These are phyloP conservation scores for Calamus simplicifolius DNA, from an alignment of 176 grass and related monocot genomes.

Conservation along the genomic window DNA sequence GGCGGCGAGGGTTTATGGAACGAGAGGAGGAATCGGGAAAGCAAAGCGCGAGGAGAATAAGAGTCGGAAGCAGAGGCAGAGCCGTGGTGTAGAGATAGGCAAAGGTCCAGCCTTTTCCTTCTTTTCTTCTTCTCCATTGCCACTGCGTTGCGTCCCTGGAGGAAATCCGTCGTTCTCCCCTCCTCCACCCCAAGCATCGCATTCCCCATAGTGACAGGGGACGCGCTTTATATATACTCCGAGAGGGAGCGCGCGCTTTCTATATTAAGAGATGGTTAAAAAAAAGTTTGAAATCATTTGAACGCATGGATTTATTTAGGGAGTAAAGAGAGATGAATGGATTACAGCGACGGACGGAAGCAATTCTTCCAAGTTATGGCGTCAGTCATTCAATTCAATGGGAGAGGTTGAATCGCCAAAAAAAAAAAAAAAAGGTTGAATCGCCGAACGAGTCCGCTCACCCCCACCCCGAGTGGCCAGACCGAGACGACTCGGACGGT, in stretches of 20 bases:
- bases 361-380: no score
- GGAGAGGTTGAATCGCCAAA: no score
- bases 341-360: no score
- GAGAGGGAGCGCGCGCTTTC: neutral
- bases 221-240: neutral
- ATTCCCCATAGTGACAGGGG: neutral
- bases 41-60: constrained; percentile 3
- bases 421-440: no score
- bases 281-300: no score
- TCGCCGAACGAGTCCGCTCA: no score
- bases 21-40: constrained; percentile 1
- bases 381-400: no score
- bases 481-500: no score
- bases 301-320: no score
- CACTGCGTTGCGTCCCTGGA: neutral
- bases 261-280: no score
- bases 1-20: neutral
- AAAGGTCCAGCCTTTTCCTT: constrained; percentile 11
- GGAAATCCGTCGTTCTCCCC: neutral
- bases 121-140: neutral
- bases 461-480: no score
- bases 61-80: constrained; percentile 5
- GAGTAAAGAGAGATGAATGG: no score
- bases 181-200: neutral
- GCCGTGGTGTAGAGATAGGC: constrained; percentile 1